Percentiles rank a stretch among this genome's conserved stretches.
These are phyloP conservation scores for Flaveria brownii DNA, from an alignment of 129 eudicot genomes.

Conservation along the genomic window DNA sequence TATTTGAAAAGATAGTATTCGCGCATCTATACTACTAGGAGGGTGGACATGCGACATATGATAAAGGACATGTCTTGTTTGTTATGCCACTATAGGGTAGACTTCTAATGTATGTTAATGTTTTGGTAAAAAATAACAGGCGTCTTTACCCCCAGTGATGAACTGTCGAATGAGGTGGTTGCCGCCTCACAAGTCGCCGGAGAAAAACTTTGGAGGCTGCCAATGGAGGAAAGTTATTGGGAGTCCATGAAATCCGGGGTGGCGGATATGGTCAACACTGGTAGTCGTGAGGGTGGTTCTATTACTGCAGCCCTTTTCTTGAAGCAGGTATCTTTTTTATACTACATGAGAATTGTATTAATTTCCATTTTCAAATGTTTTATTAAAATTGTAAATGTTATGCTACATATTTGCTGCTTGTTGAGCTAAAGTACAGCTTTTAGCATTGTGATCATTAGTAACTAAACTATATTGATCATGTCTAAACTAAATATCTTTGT, in stretches of 20 bases:
- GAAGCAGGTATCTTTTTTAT: constrained; percentile 64
- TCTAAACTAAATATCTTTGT: not conserved
- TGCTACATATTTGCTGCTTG: not conserved
- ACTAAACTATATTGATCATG: not conserved
- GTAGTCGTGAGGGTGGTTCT: constrained; percentile 88
- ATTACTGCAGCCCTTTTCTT: constrained; percentile 97
- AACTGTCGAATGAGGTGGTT: constrained; percentile 76
- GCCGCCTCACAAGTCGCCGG: constrained; percentile 80
- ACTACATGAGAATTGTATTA: not conserved
- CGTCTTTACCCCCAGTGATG: constrained; percentile 87
- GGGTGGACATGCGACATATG: not conserved
- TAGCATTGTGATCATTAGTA: not conserved
- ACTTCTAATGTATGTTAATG: not conserved
- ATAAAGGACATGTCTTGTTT: not conserved
- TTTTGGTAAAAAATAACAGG: constrained; percentile 44
- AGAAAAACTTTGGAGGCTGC: constrained; percentile 97
- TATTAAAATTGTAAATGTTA: not conserved
- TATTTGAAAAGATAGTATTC: not conserved
- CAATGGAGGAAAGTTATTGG: constrained; percentile 92
- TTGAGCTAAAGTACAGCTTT: not conserved
- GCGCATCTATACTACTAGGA: not conserved
- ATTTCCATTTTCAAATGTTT: not conserved
- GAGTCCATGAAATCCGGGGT: constrained; percentile 41
- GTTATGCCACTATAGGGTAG: not conserved
- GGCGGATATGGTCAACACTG: constrained; percentile 97